Evolutionary conservation across 352 stramenopile genomes (phyloP).

Genomic region (Sclerospora graminicola): DNA sequence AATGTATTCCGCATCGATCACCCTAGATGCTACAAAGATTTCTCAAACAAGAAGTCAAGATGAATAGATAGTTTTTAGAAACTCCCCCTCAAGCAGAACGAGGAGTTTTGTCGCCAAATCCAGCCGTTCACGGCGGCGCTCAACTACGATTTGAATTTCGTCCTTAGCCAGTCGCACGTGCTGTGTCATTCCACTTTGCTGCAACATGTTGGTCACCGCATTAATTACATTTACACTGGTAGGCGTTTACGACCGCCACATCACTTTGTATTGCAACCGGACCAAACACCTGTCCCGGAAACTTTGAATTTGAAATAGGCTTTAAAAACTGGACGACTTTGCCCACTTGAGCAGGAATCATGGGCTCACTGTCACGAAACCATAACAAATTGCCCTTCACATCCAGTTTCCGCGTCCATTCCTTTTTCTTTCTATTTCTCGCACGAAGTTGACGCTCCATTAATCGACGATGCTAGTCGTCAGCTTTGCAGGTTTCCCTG

Average conservation of each 20-base stretch:
- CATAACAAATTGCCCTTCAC: slow-evolving; percentile 46
- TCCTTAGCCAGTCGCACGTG: slow-evolving; percentile 26
- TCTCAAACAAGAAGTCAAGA: slow-evolving; percentile 40
- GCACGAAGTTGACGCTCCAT: slow-evolving; percentile 26
- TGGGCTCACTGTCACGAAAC: slow-evolving; percentile 18
- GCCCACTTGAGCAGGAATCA: slow-evolving; percentile 14
- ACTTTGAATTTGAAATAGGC: slow-evolving; percentile 8
- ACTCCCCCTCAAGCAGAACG: too few species aligned
- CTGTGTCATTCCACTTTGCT: slow-evolving; percentile 23
- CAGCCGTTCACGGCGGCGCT: too few species aligned
- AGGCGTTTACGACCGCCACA: slow-evolving; percentile 20
- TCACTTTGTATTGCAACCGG: slow-evolving; percentile 16
- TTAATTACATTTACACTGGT: slow-evolving; percentile 22
- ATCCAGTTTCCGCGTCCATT: slow-evolving; percentile 48
- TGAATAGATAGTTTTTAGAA: too few species aligned
- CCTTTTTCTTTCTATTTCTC: slow-evolving; percentile 36
- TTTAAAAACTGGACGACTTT: slow-evolving; percentile 25
- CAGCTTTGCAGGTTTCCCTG: too few species aligned
- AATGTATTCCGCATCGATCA: slow-evolving; percentile 43
- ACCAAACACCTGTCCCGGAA: slow-evolving; percentile 16
- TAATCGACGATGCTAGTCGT: slow-evolving; percentile 13
- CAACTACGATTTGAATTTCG: slow-evolving; percentile 13
- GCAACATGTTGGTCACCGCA: slow-evolving; percentile 21
- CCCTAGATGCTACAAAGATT: slow-evolving; percentile 36
- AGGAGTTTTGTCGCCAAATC: slow-evolving; percentile 20